Base-by-base conservation (phyloP, 2,329 filamentous ascomycete species). In the Raffaelea albimanens region DNA sequence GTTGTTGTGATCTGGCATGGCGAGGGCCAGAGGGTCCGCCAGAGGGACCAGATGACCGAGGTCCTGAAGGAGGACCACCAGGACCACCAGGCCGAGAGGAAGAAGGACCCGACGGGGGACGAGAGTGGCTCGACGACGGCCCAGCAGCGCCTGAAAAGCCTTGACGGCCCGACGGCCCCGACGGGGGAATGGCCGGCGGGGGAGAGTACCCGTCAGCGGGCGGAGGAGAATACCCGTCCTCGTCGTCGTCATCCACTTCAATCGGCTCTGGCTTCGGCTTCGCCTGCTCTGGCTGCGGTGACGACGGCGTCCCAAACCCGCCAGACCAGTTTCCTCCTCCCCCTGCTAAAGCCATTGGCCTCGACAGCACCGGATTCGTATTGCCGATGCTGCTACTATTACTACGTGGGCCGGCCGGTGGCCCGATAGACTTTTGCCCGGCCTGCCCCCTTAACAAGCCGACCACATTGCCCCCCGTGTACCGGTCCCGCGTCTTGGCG, bases 401-500 rank as follows among this genome's bases (percentile, higher is more conserved):
- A 13, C 25, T 25, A 33, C 33, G 18, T 23, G 20, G 7, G 19
- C 16, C 21, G 39, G 16, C 19, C 16, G 20, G 9, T 19, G 23
- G 21, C 22, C 18, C 34, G 8, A 10, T 38, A 8, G 34, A 8
- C 34, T 16, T 16, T 16, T 16, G 23, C 11, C 23, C 29, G 19
- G 18, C 5, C 64, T 3, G 4, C 64, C 1, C 71, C 68, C 67
- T 65, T 25, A 80, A 68, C 61, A 76, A 63, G 18, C 63, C 61
- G 45, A 78, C 46, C 43, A 80, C 65, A 49, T 80, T 68, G 5
- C 77, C 90, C 39, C 78, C 74, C 0, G 87, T 95, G 62, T 93
- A 95, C 10, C 83, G 71, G 52, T 85, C 76, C 59, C 93, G 79
- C 19, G 67, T 63, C 57, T 81, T 81, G 5, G 93, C 85, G 65